Base-by-base conservation (phyloP, 2,329 filamentous ascomycete species). In the Trichoderma endophyticum region DNA sequence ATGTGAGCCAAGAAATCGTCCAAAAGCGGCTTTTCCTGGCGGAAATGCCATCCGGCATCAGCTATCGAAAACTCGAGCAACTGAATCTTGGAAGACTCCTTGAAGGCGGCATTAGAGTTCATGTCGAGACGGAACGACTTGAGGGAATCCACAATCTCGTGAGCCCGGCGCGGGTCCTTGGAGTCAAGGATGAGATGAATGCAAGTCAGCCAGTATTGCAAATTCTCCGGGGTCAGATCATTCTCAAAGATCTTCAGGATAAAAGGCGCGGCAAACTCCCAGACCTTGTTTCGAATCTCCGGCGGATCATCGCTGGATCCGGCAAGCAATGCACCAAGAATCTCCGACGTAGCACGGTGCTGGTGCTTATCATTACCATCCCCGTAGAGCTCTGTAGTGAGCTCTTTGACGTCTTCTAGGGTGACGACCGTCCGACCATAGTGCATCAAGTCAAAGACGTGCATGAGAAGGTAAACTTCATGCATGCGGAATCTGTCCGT, bases 331-430 rank as follows among this genome's bases (percentile, higher is more conserved):
- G 93, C 95, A 15, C 93, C 94, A 64, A 99, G 84, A 71, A 99
- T 98, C 82, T 99, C 96, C 0, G 96, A 90, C 2, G 96, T 97
- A 18, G 96, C 96, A 67, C 96, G 93, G 80, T 99, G 96, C 80
- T 99, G 95, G 80, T 99, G 96, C 82, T 98, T 98, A 80, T 99
- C 96, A 77, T 91, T 96, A 11, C 97, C 96, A 80, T 99, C 95
- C 15, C 91, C 95, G 78, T 94, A 98, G 0, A 97, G 90, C 2
- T 89, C 88, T 72, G 88, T 85, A 6, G 93, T 89, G 73, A 98
- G 86, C 76, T 95, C 91, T 78, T 95, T 92, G 80, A 99, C 91
- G 70, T 99, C 96, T 6, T 95, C 90, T 77, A 98, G 93, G 0
- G 90, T 97, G 28, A 92, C 92, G 15, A 86, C 84, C 0, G 96